Evolutionary conservation across 2,329 filamentous ascomycete species (phyloP).

Genomic region (Westerdykella aurantiaca): DNA sequence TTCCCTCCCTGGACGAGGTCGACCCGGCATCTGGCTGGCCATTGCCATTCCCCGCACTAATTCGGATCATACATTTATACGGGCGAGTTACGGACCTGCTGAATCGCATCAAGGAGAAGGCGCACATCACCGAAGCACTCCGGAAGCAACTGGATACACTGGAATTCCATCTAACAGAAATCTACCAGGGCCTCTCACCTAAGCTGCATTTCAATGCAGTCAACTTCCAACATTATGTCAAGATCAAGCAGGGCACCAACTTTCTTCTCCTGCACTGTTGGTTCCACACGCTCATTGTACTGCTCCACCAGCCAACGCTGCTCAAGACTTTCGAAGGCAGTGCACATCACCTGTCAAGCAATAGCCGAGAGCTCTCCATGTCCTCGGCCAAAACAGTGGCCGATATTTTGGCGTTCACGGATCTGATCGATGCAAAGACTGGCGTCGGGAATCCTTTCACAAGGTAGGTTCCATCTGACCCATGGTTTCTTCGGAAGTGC

Average conservation of each 20-base stretch:
- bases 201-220: conserved; percentile 75
- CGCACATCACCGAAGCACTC: conserved; percentile 69
- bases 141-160: conserved; percentile 67
- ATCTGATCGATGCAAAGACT: conserved; percentile 78
- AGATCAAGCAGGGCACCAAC: conserved; percentile 73
- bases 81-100: conserved; percentile 77
- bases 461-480: conserved; percentile 22
- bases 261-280: conserved; percentile 84
- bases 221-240: conserved; percentile 82
- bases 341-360: conserved; percentile 67
- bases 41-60: conserved; percentile 70
- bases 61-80: conserved; percentile 80
- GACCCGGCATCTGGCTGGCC: conserved; percentile 60
- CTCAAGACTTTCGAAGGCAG: conserved; percentile 67
- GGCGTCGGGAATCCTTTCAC: conserved; percentile 86
- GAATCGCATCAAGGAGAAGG: conserved; percentile 69
- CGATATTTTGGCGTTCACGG: conserved; percentile 80
- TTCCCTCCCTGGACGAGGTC: conserved; percentile 53
- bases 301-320: conserved; percentile 77
- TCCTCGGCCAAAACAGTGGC: conserved; percentile 88
- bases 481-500: conserved; percentile 1
- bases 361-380: conserved; percentile 77
- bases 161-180: conserved; percentile 70
- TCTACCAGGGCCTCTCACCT: conserved; percentile 68
- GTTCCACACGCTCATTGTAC: conserved; percentile 82